Percentiles rank a stretch among this genome's conserved stretches.
Conservation (phyloP, 495 filamentous ascomycete species). For the Usnea hakonensis region DNA sequence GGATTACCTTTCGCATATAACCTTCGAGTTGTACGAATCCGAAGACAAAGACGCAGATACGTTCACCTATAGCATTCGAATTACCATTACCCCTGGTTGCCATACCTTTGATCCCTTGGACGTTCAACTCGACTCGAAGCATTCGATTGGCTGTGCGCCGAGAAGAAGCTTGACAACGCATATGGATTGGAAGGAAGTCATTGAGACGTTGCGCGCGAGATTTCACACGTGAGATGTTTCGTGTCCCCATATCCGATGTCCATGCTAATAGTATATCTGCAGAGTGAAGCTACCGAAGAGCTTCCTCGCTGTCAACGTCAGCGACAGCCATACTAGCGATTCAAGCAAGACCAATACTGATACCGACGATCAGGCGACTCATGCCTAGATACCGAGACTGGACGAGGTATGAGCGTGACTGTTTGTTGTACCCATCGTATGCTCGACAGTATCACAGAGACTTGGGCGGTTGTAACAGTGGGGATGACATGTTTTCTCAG, state of each 20-base stretch:
- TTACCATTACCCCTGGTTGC: conserved; percentile 90
- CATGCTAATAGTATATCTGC: conserved; percentile 12
- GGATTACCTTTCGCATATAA: conserved; percentile 95
- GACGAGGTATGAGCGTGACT: background rate
- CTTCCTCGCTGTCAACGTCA: conserved; percentile 88
- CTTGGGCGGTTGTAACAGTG: too few relatives aligned
- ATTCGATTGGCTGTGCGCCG: conserved; percentile 88
- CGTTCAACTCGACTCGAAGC: conserved; percentile 88
- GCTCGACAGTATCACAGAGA: background rate
- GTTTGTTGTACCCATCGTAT: background rate
- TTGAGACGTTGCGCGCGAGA: conserved; percentile 87
- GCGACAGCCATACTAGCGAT: conserved; percentile 46
- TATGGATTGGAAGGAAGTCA: conserved; percentile 87
- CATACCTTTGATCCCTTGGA: conserved; percentile 93
- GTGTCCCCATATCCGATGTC: conserved; percentile 6
- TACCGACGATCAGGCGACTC: background rate
- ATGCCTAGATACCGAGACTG: conserved; percentile 3
- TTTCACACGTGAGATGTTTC: conserved; percentile 74
- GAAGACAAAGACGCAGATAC: conserved; percentile 64
- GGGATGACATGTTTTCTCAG: too few relatives aligned
- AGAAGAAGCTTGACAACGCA: conserved; percentile 86
- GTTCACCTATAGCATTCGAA: conserved; percentile 90
- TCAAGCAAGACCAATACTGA: background rate
- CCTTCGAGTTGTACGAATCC: conserved; percentile 94
- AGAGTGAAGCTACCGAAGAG: conserved; percentile 92